Evolutionary conservation across 2,329 filamentous ascomycete genomes (phyloP).

Genomic region (Fusarium sp.): DNA sequence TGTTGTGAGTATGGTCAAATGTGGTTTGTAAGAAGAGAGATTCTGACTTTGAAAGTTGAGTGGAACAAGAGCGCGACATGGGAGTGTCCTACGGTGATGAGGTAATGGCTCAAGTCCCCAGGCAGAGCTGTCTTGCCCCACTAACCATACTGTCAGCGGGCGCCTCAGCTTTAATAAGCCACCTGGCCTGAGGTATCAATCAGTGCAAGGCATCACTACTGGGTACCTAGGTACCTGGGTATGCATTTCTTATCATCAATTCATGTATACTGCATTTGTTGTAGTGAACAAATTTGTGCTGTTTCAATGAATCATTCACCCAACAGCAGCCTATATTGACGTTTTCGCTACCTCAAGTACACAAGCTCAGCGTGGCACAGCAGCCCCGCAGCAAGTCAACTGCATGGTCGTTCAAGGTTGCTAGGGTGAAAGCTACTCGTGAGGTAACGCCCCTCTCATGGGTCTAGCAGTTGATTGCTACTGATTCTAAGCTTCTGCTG

Average conservation of each 20-base stretch:
- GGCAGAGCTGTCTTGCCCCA: slow-evolving; percentile 27
- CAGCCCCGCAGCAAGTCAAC: slow-evolving; percentile 19
- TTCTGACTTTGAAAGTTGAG: slow-evolving; percentile 19
- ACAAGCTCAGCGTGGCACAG: slow-evolving; percentile 2
- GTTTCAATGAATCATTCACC: not conserved
- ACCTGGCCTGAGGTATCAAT: not conserved
- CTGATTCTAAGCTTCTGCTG: slow-evolving; percentile 19
- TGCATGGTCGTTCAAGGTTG: not conserved
- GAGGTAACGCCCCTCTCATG: slow-evolving; percentile 14
- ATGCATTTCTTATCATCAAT: too few species aligned
- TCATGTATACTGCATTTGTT: too few species aligned
- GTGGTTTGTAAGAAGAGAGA: slow-evolving; percentile 27
- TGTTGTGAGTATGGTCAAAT: slow-evolving; percentile 18
- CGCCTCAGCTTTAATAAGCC: slow-evolving; percentile 34
- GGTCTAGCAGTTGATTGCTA: not conserved
- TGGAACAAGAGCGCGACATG: slow-evolving; percentile 31
- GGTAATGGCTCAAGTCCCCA: slow-evolving; percentile 40
- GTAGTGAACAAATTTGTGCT: not conserved
- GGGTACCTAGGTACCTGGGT: too few species aligned
- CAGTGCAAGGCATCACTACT: not conserved
- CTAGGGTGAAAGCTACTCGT: not conserved
- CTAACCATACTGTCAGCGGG: not conserved
- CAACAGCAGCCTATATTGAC: not conserved
- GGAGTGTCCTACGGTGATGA: slow-evolving; percentile 38
- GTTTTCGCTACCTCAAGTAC: not conserved